Evolutionary conservation across 2,329 filamentous ascomycete genomes (phyloP).

Genomic region (Mycosphaerella arachidis): DNA sequence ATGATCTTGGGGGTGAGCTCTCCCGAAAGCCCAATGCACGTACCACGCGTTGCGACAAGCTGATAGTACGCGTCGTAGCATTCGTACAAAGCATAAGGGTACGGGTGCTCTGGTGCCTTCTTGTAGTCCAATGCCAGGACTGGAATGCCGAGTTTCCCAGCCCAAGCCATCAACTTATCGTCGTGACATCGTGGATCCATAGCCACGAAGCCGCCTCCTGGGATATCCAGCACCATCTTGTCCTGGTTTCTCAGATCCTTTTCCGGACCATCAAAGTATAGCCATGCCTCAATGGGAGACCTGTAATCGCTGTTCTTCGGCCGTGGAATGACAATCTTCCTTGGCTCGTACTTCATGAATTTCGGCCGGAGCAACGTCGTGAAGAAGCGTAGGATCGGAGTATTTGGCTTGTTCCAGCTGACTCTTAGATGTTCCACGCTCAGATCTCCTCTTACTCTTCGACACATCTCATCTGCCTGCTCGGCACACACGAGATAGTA

Average conservation of each 20-base stretch:
- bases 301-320: constrained; percentile 75
- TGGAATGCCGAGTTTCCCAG: constrained; percentile 80
- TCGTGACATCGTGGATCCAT: constrained; percentile 95
- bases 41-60: constrained; percentile 65
- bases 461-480: constrained; percentile 91
- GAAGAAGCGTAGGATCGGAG: constrained; percentile 74
- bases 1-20: constrained; percentile 62
- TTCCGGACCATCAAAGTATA: constrained; percentile 89
- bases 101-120: constrained; percentile 79
- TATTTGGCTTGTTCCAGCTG: constrained; percentile 91
- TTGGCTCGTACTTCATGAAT: constrained; percentile 74
- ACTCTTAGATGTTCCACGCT: constrained; percentile 89
- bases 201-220: constrained; percentile 90
- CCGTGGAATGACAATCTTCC: constrained; percentile 77
- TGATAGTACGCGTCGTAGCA: constrained; percentile 81
- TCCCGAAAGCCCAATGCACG: constrained; percentile 71
- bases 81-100: constrained; percentile 80
- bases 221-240: constrained; percentile 80
- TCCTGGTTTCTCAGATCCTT: constrained; percentile 70
- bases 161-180: constrained; percentile 90
- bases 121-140: constrained; percentile 87
- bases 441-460: constrained; percentile 78
- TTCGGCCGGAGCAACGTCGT: constrained; percentile 70
- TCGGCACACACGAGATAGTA: constrained; percentile 94
- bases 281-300: constrained; percentile 78